Percentiles rank a stretch among this genome's conserved stretches.
Evolutionary conservation across 2,329 filamentous ascomycete species (phyloP).

Genomic region (Microthyrium microscopicum): DNA sequence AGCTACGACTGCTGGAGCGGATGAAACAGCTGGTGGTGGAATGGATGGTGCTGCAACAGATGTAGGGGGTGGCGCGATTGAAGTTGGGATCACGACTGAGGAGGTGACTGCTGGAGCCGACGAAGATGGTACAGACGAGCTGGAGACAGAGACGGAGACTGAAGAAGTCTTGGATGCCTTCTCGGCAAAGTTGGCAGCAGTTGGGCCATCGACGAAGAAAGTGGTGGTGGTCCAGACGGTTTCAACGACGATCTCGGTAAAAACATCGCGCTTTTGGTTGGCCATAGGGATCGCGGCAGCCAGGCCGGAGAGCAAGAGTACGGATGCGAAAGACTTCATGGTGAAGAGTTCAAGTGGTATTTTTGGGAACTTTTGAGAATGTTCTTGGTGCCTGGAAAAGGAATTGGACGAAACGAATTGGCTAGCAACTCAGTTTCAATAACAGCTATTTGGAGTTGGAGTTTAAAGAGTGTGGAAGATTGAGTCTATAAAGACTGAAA

Average conservation of each 20-base stretch:
- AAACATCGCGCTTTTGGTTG: conserved; percentile 6
- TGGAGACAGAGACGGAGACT: neutral
- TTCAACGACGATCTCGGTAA: conserved; percentile 6
- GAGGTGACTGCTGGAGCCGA: conserved; percentile 1
- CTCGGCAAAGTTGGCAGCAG: neutral
- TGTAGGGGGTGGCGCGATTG: conserved; percentile 1
- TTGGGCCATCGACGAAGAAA: conserved; percentile 5
- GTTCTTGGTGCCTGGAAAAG: no score
- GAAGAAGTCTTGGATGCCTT: neutral
- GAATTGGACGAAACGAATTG: no score
- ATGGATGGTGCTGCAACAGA: neutral
- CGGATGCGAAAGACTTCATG: no score
- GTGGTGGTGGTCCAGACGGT: conserved; percentile 8
- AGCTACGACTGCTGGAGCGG: conserved; percentile 1
- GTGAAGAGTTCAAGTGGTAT: no score
- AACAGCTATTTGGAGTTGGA: no score
- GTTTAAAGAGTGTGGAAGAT: no score
- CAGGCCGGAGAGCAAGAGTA: conserved; percentile 6
- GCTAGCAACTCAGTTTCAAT: no score
- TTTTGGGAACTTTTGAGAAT: no score
- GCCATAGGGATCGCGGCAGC: conserved; percentile 3
- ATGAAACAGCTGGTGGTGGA: neutral
- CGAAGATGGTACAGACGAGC: neutral
- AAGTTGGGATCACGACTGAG: neutral
- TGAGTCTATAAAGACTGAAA: no score